These are phyloP conservation scores for Geranomyces variabilis DNA, from an alignment of 192 early-diverging fungal species.

Conservation along the genomic window DNA sequence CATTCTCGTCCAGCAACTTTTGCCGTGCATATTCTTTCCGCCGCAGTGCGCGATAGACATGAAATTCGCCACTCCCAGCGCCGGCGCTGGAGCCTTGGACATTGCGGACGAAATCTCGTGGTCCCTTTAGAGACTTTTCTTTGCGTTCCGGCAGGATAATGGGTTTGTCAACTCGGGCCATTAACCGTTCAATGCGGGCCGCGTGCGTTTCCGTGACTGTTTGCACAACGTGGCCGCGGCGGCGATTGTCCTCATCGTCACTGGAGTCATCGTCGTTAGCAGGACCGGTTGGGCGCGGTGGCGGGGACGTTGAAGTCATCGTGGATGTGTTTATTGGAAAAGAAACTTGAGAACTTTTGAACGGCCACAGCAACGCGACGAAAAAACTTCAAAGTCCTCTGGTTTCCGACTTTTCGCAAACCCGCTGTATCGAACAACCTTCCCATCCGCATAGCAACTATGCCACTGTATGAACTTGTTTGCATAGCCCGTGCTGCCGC, in stretches of 20 bases:
- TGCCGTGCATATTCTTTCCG: slow-evolving; percentile 83
- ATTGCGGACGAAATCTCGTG: slow-evolving; percentile 87
- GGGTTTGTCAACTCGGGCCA: slow-evolving; percentile 81
- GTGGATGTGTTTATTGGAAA: no score
- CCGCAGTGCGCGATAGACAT: slow-evolving; percentile 85
- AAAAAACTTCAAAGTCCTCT: no score
- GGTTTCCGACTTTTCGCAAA: background rate
- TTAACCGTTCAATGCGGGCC: slow-evolving; percentile 67
- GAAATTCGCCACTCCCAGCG: slow-evolving; percentile 95
- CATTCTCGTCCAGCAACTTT: slow-evolving; percentile 76
- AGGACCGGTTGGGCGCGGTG: background rate
- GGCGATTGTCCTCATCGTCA: background rate
- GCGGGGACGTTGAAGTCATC: background rate
- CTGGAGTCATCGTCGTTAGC: background rate
- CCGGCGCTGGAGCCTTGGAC: slow-evolving; percentile 92
- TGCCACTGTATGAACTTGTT: slow-evolving; percentile 15
- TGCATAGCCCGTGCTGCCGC: slow-evolving; percentile 18
- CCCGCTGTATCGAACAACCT: background rate
- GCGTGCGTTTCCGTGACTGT: slow-evolving; percentile 27
- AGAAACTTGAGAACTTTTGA: no score
- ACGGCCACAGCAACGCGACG: no score
- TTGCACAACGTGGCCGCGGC: slow-evolving; percentile 15
- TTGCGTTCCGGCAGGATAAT: slow-evolving; percentile 67
- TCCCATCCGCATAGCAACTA: background rate
- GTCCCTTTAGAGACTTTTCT: slow-evolving; percentile 58